A percentile compares a stretch with the other conserved stretches of the same genome.
These are phyloP conservation scores for Plasmodium coatneyi DNA, from an alignment of 169 alveolate genomes.

Conservation along the genomic window DNA sequence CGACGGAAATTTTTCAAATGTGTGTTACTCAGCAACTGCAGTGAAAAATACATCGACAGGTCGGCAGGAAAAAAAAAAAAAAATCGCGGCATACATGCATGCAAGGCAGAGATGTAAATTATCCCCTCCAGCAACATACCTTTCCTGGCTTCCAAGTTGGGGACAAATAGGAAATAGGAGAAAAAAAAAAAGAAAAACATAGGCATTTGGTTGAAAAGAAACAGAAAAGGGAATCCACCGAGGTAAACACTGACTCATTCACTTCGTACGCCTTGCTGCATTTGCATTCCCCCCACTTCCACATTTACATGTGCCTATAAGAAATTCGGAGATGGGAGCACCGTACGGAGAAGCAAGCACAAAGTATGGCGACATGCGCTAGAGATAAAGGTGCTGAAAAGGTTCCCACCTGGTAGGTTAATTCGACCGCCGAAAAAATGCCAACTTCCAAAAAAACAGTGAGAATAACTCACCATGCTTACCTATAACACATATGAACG, in stretches of 20 bases:
- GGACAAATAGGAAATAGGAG: background rate
- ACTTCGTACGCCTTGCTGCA: background rate
- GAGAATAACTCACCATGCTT: background rate
- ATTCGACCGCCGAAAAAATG: background rate
- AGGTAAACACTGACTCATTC: background rate
- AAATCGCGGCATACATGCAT: background rate
- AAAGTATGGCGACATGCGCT: background rate
- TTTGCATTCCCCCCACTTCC: background rate
- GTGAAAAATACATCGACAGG: background rate
- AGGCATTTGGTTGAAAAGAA: background rate
- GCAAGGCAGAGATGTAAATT: background rate
- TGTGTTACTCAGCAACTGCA: background rate
- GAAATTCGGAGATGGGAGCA: background rate
- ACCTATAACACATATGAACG: background rate
- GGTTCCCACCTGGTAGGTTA: background rate
- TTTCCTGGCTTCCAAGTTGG: background rate
- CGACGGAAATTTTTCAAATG: background rate
- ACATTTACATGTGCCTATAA: background rate
- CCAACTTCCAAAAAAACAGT: background rate
- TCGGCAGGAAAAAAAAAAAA: background rate
- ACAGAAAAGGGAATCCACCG: background rate
- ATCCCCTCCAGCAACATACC: background rate
- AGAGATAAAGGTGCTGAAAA: background rate
- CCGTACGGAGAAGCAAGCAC: background rate
- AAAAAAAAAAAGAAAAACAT: background rate